Evolutionary conservation across 2,329 filamentous ascomycete species (phyloP).

Genomic region (Phaeosphaeriaceae sp.): DNA sequence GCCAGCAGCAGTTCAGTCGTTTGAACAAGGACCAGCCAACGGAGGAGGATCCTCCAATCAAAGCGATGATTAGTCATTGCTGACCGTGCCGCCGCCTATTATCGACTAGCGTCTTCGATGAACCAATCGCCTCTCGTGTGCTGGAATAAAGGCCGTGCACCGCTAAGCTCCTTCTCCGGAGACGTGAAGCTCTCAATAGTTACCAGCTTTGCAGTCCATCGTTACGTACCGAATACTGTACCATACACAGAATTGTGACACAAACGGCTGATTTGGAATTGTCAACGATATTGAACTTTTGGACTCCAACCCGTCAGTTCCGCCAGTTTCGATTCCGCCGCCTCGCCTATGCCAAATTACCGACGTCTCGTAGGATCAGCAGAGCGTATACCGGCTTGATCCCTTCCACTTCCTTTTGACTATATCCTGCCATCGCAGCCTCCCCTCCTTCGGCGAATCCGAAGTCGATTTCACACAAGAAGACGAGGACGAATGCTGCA

Average conservation of each 20-base stretch:
- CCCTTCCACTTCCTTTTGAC: too few relatives aligned
- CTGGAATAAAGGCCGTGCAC: constrained; percentile 1
- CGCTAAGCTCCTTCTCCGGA: neutral
- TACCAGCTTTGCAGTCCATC: neutral
- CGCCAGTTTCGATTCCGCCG: too few relatives aligned
- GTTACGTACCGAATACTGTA: neutral
- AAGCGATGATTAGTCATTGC: neutral
- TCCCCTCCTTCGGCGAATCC: neutral
- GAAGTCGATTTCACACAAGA: neutral
- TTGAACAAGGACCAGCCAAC: neutral
- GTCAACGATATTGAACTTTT: too few relatives aligned
- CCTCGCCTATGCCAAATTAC: too few relatives aligned
- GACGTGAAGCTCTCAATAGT: neutral
- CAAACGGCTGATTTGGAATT: neutral
- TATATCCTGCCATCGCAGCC: too few relatives aligned
- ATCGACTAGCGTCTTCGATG: neutral
- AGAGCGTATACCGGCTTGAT: too few relatives aligned
- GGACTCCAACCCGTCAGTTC: too few relatives aligned
- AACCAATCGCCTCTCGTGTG: neutral
- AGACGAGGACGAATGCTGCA: neutral
- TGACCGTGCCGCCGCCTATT: neutral
- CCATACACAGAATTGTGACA: neutral
- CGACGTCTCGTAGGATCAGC: too few relatives aligned
- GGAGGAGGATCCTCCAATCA: neutral
- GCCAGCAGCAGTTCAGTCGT: too few relatives aligned